A percentile compares a stretch with the other conserved stretches of the same genome.
Evolutionary conservation across 495 filamentous ascomycete genomes (phyloP).

Genomic region (Lepraria neglecta): DNA sequence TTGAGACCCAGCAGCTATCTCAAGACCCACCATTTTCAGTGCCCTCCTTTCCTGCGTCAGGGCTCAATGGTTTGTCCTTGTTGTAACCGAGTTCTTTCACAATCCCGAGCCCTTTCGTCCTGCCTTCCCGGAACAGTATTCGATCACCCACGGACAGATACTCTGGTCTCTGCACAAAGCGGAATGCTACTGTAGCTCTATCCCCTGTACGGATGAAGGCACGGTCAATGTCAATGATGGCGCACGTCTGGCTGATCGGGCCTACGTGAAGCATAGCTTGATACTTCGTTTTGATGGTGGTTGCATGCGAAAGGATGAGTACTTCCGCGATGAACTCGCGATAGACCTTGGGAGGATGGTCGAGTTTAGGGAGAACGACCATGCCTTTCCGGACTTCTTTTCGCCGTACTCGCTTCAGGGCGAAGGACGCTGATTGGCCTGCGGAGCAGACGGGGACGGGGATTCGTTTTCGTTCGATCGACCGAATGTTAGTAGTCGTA

Average conservation of each 20-base stretch:
- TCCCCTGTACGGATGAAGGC: slow-evolving; percentile 92
- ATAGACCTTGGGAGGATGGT: slow-evolving; percentile 70
- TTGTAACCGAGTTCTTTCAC: slow-evolving; percentile 92
- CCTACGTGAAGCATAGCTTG: slow-evolving; percentile 99
- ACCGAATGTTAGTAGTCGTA: slow-evolving; percentile 78
- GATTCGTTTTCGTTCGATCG: slow-evolving; percentile 93
- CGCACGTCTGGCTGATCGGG: slow-evolving; percentile 88
- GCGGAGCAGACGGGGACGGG: slow-evolving; percentile 82
- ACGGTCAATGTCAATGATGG: slow-evolving; percentile 97
- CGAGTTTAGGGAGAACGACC: slow-evolving; percentile 85
- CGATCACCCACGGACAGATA: slow-evolving; percentile 84
- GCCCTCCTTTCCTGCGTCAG: slow-evolving; percentile 33
- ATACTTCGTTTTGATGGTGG: slow-evolving; percentile 97
- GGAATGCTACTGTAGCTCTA: slow-evolving; percentile 83
- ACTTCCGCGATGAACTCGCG: slow-evolving; percentile 95
- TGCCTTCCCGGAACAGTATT: slow-evolving; percentile 86
- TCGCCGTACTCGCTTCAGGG: slow-evolving; percentile 72
- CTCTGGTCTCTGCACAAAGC: slow-evolving; percentile 93
- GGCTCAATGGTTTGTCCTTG: slow-evolving; percentile 50
- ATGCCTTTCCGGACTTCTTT: slow-evolving; percentile 98
- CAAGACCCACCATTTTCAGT: slow-evolving; percentile 16
- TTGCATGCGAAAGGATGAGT: slow-evolving; percentile 89
- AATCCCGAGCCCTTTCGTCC: slow-evolving; percentile 92
- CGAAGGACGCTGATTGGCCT: slow-evolving; percentile 89
- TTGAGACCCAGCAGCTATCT: background rate